Conservation (phyloP, 2,329 filamentous ascomycete genomes). For the Ophiocordyceps polyrhachis-furcata region DNA sequence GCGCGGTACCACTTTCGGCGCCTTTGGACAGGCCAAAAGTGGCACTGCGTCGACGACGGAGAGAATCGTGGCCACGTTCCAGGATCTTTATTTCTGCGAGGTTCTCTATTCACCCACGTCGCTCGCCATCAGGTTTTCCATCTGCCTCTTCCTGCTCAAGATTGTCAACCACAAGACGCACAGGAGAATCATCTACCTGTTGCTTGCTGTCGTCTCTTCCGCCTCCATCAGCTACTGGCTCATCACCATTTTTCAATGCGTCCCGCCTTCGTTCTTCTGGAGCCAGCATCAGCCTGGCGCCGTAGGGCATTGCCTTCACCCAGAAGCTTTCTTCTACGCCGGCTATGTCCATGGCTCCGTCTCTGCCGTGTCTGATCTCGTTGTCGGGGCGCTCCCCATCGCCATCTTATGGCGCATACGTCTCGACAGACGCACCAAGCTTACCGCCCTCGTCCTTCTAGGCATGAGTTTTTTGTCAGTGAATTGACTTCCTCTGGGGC, state of each 20-base stretch:
- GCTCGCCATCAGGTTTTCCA: conserved; percentile 1
- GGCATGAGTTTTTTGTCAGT: conserved; percentile 3
- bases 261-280: conserved; percentile 2
- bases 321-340: background rate
- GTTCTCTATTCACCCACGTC: conserved; percentile 1
- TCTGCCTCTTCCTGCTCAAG: conserved; percentile 2
- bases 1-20: conserved; percentile 1
- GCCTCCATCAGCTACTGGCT: background rate
- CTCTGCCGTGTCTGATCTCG: conserved; percentile 1
- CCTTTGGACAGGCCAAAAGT: background rate
- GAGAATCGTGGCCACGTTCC: background rate
- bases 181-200: background rate
- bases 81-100: conserved; percentile 2
- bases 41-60: background rate
- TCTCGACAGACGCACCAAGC: conserved; percentile 1
- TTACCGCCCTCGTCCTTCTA: conserved; percentile 1
- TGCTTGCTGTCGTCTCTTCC: conserved; percentile 1
- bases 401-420: conserved; percentile 1
- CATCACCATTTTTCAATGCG: conserved; percentile 1
- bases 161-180: conserved; percentile 1
- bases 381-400: conserved; percentile 2
- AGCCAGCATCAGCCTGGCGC: background rate
- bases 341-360: conserved; percentile 1
- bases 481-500: background rate
- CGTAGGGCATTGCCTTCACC: background rate